Conservation (phyloP, 805 yeast species). For the Priceomyces haplophilus region DNA sequence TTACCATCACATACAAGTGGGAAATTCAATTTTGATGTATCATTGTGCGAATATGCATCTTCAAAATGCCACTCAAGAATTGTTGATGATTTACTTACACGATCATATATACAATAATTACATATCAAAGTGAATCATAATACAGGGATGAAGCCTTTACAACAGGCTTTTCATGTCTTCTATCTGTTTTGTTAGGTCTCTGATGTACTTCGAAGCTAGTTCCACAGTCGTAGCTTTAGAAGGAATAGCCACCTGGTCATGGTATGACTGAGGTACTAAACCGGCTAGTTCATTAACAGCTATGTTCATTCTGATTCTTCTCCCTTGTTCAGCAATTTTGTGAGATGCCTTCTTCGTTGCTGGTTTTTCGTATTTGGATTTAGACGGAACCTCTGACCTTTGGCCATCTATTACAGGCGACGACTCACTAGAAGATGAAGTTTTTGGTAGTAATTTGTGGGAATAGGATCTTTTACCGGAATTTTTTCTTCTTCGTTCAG, state of each 20-base stretch:
- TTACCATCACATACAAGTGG: no score
- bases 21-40: no score
- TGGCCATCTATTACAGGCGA: constrained; percentile 17
- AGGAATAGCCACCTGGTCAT: constrained; percentile 60
- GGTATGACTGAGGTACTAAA: constrained; percentile 61
- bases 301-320: constrained; percentile 86
- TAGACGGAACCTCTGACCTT: constrained; percentile 5
- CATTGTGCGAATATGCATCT: background rate
- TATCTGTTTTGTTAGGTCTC: constrained; percentile 29
- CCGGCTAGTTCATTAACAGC: constrained; percentile 76
- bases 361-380: constrained; percentile 19
- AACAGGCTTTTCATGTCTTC: constrained; percentile 13
- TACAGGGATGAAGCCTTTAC: background rate
- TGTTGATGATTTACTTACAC: background rate
- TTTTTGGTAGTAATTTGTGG: constrained; percentile 7
- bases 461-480: constrained; percentile 2
- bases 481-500: constrained; percentile 11
- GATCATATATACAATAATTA: background rate
- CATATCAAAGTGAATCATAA: background rate
- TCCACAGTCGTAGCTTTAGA: constrained; percentile 96
- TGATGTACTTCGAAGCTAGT: constrained; percentile 71
- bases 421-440: constrained; percentile 13
- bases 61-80: background rate
- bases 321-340: constrained; percentile 93
- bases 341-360: constrained; percentile 67